These are phyloP conservation scores for Cryptosporidium bovis DNA, from an alignment of 169 alveolate species.

Conservation along the genomic window DNA sequence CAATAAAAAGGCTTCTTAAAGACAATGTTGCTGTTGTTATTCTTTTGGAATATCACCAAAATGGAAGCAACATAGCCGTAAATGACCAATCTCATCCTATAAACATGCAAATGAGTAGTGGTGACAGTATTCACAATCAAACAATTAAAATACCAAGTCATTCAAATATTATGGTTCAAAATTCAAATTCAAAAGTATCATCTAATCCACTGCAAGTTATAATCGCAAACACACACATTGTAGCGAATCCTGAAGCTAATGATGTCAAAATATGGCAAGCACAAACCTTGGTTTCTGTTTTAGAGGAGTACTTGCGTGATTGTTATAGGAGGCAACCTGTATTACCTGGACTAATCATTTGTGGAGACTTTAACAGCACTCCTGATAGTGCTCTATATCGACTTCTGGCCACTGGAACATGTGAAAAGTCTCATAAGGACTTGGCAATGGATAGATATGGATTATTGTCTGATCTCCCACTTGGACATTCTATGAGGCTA, in stretches of 20 bases:
- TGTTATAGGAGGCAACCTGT: conserved; percentile 77
- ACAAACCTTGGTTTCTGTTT: conserved; percentile 79
- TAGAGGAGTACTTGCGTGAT: conserved; percentile 78
- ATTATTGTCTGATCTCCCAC: conserved; percentile 77
- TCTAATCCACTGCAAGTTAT: conserved; percentile 74
- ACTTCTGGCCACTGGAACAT: conserved; percentile 79
- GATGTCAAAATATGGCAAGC: conserved; percentile 85
- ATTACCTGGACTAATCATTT: conserved; percentile 79
- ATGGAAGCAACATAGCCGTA: background rate
- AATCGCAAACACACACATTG: conserved; percentile 83
- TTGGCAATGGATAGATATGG: conserved; percentile 77
- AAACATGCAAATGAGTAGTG: background rate
- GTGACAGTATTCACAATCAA: background rate
- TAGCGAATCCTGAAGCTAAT: conserved; percentile 82
- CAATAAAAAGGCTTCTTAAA: conserved; percentile 78
- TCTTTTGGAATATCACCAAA: conserved; percentile 75
- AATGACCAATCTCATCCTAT: background rate
- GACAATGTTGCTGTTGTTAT: conserved; percentile 84
- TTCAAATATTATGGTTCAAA: background rate
- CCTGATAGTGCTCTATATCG: conserved; percentile 84
- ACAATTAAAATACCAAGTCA: background rate
- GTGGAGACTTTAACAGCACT: conserved; percentile 84
- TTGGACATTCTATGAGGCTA: conserved; percentile 80
- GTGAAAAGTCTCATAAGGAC: conserved; percentile 81
- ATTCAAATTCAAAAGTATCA: conserved; percentile 5